Evolutionary conservation across 306 rosid genomes (phyloP).

Genomic region (Cercis canadensis): DNA sequence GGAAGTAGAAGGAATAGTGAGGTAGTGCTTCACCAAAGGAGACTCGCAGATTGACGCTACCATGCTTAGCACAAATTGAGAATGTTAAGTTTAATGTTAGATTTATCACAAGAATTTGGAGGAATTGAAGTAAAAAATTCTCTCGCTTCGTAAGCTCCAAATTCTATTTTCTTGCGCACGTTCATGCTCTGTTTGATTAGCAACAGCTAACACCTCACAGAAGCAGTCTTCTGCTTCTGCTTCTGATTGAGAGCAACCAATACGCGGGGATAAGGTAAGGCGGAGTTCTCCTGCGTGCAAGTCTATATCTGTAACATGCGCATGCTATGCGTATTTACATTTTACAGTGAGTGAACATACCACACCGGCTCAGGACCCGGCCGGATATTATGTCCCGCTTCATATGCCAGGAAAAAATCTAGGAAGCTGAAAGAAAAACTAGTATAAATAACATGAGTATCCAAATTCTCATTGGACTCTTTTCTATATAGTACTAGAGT

Average conservation of each 20-base stretch:
- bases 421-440: too few species aligned
- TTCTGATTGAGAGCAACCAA: neutral
- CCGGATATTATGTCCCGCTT: too few species aligned
- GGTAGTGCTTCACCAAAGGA: constrained; percentile 40
- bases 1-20: constrained; percentile 50
- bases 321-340: neutral
- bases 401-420: too few species aligned
- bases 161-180: neutral
- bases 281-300: neutral
- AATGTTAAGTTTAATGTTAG: constrained; percentile 4
- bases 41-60: constrained; percentile 53
- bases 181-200: constrained; percentile 14
- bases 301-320: neutral
- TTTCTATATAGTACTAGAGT: too few species aligned
- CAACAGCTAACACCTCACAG: constrained; percentile 1
- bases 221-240: neutral
- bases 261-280: constrained; percentile 27
- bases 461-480: too few species aligned
- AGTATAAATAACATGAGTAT: too few species aligned
- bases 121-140: constrained; percentile 1
- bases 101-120: constrained; percentile 4
- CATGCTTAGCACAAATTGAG: constrained; percentile 44
- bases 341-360: too few species aligned
- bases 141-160: constrained; percentile 18
- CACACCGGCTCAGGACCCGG: too few species aligned